These are phyloP conservation scores for Yarrowia keelungensis DNA, from an alignment of 805 yeast genomes.

Conservation along the genomic window DNA sequence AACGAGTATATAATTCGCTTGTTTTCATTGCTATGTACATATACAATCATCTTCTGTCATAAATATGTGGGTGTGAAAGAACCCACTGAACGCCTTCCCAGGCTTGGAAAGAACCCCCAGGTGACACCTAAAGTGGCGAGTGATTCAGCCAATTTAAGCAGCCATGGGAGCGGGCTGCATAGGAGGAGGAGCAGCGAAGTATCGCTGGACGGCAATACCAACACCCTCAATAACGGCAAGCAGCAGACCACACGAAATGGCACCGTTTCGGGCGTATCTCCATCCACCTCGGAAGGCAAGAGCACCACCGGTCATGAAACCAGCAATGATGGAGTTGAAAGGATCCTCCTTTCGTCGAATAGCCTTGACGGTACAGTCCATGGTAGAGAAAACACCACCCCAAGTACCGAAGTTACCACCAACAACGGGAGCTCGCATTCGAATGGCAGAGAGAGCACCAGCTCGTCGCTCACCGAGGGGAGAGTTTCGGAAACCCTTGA, in stretches of 20 bases:
- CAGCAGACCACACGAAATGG: conserved; percentile 96
- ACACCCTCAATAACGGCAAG: conserved; percentile 98
- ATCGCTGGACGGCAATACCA: conserved; percentile 93
- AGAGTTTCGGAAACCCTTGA: conserved; percentile 97
- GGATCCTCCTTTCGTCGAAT: conserved; percentile 98
- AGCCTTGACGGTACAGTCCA: conserved; percentile 94
- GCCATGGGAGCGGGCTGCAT: conserved; percentile 41
- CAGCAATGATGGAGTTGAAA: conserved; percentile 97
- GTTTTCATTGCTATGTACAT: conserved; percentile 34
- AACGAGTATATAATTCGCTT: conserved; percentile 10
- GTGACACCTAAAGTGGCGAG: not conserved
- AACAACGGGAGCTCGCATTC: conserved; percentile 96
- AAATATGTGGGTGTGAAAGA: conserved; percentile 33
- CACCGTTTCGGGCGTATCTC: conserved; percentile 94
- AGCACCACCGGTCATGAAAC: conserved; percentile 97
- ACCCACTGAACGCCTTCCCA: conserved; percentile 17
- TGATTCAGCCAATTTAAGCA: conserved; percentile 41
- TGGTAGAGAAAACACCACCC: conserved; percentile 98
- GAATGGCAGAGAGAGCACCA: conserved; percentile 89
- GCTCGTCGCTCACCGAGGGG: conserved; percentile 92
- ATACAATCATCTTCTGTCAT: conserved; percentile 36
- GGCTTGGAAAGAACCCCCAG: not conserved
- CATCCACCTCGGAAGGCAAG: conserved; percentile 98
- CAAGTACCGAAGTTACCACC: conserved; percentile 99
- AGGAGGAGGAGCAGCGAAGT: conserved; percentile 62